phyloP scores from a whole-genome alignment of 2,329 filamentous ascomycete species.

The Teratosphaeria gauchensis region DNA sequence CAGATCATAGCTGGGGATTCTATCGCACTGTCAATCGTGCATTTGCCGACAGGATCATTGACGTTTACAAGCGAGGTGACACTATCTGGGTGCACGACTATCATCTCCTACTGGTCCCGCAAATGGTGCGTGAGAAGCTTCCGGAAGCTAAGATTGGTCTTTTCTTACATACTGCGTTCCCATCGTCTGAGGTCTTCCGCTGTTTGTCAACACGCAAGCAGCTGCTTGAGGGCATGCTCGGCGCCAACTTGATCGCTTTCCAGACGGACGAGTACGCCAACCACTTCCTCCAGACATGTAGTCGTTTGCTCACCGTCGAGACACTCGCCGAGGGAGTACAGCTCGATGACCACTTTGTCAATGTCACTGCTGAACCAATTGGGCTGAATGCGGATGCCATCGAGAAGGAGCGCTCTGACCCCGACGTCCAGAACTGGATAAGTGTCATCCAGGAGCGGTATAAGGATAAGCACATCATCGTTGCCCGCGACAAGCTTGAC shows the following conservation, averaged over 20 bases:
- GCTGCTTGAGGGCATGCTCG: conserved; percentile 83
- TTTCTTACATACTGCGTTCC: conserved; percentile 91
- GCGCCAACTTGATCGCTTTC: conserved; percentile 85
- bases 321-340: conserved; percentile 81
- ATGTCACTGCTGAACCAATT: conserved; percentile 76
- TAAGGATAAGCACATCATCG: conserved; percentile 79
- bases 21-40: conserved; percentile 88
- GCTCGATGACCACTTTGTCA: conserved; percentile 85
- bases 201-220: conserved; percentile 81
- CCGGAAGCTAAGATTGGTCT: conserved; percentile 94
- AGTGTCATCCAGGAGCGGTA: conserved; percentile 73
- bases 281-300: conserved; percentile 94
- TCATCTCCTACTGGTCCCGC: conserved; percentile 78
- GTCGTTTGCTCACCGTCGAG: conserved; percentile 79
- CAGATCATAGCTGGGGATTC: conserved; percentile 78
- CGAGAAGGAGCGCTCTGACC: conserved; percentile 44
- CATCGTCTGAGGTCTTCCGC: conserved; percentile 90
- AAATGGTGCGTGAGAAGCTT: conserved; percentile 79
- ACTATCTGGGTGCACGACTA: conserved; percentile 95
- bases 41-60: conserved; percentile 82
- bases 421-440: conserved; percentile 70
- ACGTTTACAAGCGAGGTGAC: conserved; percentile 88
- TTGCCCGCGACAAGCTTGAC: conserved; percentile 89
- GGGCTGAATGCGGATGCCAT: conserved; percentile 80
- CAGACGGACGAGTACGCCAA: conserved; percentile 88